These are phyloP conservation scores for Xylaria sp. DNA, from an alignment of 2,329 filamentous ascomycete genomes.

Conservation along the genomic window DNA sequence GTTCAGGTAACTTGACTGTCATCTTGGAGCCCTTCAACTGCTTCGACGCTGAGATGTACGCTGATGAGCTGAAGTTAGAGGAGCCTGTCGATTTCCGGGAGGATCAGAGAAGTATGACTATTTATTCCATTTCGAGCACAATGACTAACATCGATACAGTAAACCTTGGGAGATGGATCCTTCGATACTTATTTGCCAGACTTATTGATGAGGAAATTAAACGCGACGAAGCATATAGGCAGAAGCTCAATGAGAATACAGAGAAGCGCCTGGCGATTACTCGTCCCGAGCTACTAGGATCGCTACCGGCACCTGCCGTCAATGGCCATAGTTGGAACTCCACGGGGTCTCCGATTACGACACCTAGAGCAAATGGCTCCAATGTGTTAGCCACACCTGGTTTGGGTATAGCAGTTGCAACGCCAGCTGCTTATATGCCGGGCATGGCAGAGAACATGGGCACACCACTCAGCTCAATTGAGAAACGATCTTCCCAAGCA, in stretches of 20 bases:
- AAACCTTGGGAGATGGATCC: constrained; percentile 95
- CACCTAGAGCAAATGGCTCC: constrained; percentile 73
- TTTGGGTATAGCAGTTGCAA: constrained; percentile 80
- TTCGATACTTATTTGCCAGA: constrained; percentile 89
- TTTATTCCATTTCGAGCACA: background rate
- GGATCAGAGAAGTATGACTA: constrained; percentile 84
- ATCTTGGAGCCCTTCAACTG: constrained; percentile 94
- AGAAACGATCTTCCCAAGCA: constrained; percentile 65
- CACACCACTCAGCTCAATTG: constrained; percentile 58
- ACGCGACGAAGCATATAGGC: constrained; percentile 79
- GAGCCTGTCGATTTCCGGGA: constrained; percentile 85
- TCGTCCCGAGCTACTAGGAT: constrained; percentile 67
- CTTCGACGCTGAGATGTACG: constrained; percentile 97
- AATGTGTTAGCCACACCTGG: constrained; percentile 76
- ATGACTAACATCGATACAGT: constrained; percentile 62
- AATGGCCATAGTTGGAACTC: constrained; percentile 53
- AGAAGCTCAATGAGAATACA: constrained; percentile 70
- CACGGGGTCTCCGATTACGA: constrained; percentile 61
- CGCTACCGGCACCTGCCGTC: constrained; percentile 59
- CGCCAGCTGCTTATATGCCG: constrained; percentile 65
- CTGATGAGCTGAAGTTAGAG: constrained; percentile 82
- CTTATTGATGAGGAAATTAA: constrained; percentile 91
- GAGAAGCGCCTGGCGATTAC: constrained; percentile 68
- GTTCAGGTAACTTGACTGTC: constrained; percentile 90
- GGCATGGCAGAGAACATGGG: constrained; percentile 60